A percentile compares a stretch with the other conserved stretches of the same genome.
These are phyloP conservation scores for Yarrowia sp. DNA, from an alignment of 805 yeast species.

Conservation along the genomic window DNA sequence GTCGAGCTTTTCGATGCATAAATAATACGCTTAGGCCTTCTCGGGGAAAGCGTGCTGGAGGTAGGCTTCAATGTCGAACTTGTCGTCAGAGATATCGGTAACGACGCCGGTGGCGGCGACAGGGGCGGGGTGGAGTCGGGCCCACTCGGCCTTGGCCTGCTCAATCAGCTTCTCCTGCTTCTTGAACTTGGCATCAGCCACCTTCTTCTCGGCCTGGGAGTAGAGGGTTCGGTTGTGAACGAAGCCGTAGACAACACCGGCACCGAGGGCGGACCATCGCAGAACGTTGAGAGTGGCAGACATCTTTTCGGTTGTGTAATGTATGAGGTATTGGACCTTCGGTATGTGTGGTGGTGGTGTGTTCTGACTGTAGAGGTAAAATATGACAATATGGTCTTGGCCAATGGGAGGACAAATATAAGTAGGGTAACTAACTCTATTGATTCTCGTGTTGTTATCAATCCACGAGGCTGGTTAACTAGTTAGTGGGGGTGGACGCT, in stretches of 20 bases:
- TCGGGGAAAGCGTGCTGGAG: slow-evolving; percentile 32
- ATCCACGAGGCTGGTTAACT: neutral
- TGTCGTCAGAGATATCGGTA: slow-evolving; percentile 79
- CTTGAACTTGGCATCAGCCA: slow-evolving; percentile 56
- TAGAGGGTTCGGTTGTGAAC: slow-evolving; percentile 72
- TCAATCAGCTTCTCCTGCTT: slow-evolving; percentile 70
- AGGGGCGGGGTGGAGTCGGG: slow-evolving; percentile 51
- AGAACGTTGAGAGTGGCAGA: slow-evolving; percentile 46
- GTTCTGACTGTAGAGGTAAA: neutral
- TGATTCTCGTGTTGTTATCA: neutral
- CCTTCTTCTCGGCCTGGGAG: slow-evolving; percentile 54
- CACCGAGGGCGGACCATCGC: slow-evolving; percentile 87
- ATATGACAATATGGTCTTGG: slow-evolving; percentile 4
- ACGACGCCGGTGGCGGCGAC: slow-evolving; percentile 36
- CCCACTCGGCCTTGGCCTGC: slow-evolving; percentile 87
- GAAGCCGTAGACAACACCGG: slow-evolving; percentile 87
- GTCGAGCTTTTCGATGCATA: slow-evolving; percentile 25
- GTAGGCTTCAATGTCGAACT: slow-evolving; percentile 68
- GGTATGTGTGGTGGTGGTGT: slow-evolving; percentile 1
- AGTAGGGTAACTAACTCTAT: slow-evolving; percentile 23
- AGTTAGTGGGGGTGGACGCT: neutral
- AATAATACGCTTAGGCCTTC: slow-evolving; percentile 24
- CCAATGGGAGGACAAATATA: slow-evolving; percentile 19
- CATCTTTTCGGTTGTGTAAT: slow-evolving; percentile 15
- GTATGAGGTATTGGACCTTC: neutral